Evolutionary conservation across 768 basidiomycete genomes (phyloP), one percentile per base, ranked within the genome.

Genomic region (Tulasnella sp.): DNA sequence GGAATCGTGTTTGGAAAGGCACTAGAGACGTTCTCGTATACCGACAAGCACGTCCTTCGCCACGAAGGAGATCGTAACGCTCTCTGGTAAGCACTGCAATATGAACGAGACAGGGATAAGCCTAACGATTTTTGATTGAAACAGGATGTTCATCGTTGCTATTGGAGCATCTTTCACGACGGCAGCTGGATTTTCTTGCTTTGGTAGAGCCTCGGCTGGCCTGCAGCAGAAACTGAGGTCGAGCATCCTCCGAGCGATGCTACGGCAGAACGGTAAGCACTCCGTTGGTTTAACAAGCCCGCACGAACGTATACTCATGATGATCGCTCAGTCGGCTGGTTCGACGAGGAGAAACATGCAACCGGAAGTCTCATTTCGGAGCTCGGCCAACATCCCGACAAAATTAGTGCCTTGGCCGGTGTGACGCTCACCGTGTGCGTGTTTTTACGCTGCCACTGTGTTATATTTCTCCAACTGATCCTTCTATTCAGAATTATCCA

Each of bases 381-480:
- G 77, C 86, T 99, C 62, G 92, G 93, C 78, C 95, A 97, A 79
- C 92, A 94, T 83, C 92, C 97, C 2, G 93, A 96, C 82, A 97
- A 97, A 83, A 89, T 98, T 81, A 92, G 92, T 78, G 95, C 95
- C 83, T 87, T 97, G 72, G 94, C 94, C 77, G 96, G 95, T 76
- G 87, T 93, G 79, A 97, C 97, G 4, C 89, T 96, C 31, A 96
- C 95, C 85, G 89, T 92, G 56, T 58, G 0, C n/a, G 56, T 31
- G 6, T 18, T 16, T 44, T 18, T 9, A 58, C n/a, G 24, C 56
- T 58, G 56, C 27, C n/a, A 9, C 24, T 16, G 6, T 58, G 8
- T n/a, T 10, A 58, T 16, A 31, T 44, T 27, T 24, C n/a, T n/a
- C n/a, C 8, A 27, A n/a, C 56, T 58, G 3, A 27, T 4, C 56